phyloP scores from a whole-genome alignment of 2,329 filamentous ascomycete species.

The Hypoxylon sp. region DNA sequence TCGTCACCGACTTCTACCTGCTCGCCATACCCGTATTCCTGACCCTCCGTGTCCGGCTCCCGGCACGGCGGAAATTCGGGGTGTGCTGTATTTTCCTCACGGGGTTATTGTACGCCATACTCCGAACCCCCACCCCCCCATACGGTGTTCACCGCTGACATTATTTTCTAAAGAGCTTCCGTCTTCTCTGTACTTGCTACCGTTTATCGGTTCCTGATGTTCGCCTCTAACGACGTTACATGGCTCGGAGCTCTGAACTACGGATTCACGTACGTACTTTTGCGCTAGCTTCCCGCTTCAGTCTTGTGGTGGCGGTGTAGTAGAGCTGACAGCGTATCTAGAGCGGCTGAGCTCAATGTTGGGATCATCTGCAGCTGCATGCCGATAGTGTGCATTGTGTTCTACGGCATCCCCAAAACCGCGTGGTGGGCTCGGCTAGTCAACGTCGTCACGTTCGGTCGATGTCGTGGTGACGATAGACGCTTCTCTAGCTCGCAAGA shows the following conservation, averaged over 20 bases:
- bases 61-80: slow-evolving; percentile 24
- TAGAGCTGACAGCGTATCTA: slow-evolving; percentile 4
- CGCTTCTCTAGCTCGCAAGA: background rate
- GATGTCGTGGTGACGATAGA: background rate
- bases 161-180: slow-evolving; percentile 19
- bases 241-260: slow-evolving; percentile 22
- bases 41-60: slow-evolving; percentile 25
- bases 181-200: slow-evolving; percentile 29
- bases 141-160: background rate
- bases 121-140: background rate
- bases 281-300: background rate
- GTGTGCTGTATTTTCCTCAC: slow-evolving; percentile 35
- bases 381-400: slow-evolving; percentile 10
- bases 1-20: slow-evolving; percentile 37
- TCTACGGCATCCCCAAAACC: background rate
- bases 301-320: background rate
- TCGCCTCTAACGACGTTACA: slow-evolving; percentile 31
- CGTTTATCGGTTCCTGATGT: slow-evolving; percentile 30
- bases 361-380: slow-evolving; percentile 28
- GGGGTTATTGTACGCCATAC: slow-evolving; percentile 31
- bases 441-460: background rate
- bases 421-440: slow-evolving; percentile 4
- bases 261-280: slow-evolving; percentile 14
- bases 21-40: slow-evolving; percentile 32
- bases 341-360: slow-evolving; percentile 27